Conservation (phyloP, 2,329 filamentous ascomycete species). For the Ophiostoma himal-ulmi region DNA sequence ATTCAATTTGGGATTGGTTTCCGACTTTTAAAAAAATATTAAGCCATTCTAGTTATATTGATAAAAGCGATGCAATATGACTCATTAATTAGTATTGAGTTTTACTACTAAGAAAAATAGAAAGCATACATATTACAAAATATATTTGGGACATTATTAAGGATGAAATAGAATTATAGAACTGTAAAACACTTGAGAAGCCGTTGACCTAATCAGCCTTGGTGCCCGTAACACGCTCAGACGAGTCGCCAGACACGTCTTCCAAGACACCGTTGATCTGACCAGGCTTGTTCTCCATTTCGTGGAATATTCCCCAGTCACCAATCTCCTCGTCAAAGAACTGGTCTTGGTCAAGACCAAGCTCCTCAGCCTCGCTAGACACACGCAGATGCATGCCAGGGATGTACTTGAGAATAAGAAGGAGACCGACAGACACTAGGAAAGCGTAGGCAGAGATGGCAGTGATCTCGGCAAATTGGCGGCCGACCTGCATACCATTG, state of each 20-base stretch:
- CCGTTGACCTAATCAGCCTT: neutral
- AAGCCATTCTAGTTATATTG: no score
- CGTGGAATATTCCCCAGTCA: conserved; percentile 38
- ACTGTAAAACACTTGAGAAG: no score
- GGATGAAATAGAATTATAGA: no score
- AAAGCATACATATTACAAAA: no score
- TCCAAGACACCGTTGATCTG: neutral
- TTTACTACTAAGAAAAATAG: no score
- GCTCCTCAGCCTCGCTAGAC: conserved; percentile 59
- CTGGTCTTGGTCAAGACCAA: conserved; percentile 51
- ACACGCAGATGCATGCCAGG: conserved; percentile 66
- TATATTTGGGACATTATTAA: no score
- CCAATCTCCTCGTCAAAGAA: conserved; percentile 62
- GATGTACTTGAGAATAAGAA: conserved; percentile 64
- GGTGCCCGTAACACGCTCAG: neutral
- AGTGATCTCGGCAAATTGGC: conserved; percentile 63
- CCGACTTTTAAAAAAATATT: no score
- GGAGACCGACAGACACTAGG: conserved; percentile 60
- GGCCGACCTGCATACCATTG: conserved; percentile 66
- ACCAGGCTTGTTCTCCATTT: neutral
- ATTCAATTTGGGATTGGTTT: no score
- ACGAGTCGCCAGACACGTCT: neutral
- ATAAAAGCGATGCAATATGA: no score
- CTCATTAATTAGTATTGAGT: no score
- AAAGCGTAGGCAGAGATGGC: conserved; percentile 63